phyloP scores from a whole-genome alignment of 805 yeast genomes.

The Blastobotrys attinorum region DNA sequence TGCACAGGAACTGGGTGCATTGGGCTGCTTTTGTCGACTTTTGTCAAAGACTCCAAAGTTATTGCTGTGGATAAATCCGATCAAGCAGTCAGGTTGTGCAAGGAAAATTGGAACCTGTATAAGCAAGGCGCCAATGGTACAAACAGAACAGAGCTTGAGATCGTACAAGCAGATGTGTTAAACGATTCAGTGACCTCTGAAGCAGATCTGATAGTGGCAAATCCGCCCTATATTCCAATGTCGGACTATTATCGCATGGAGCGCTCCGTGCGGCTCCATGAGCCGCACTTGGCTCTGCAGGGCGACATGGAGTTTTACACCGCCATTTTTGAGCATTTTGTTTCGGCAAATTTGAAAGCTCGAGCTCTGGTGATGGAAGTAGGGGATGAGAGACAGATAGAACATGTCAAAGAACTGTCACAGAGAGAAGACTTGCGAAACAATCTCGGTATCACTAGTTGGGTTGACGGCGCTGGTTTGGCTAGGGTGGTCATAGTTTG shows the following conservation, averaged over 20 bases:
- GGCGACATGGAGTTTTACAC: conserved; percentile 70
- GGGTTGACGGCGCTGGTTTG: conserved; percentile 43
- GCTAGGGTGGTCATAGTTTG: conserved; percentile 16
- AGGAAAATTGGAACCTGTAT: conserved; percentile 33
- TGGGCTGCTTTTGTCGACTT: conserved; percentile 42
- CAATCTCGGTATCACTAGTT: conserved; percentile 33
- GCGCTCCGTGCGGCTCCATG: conserved; percentile 58
- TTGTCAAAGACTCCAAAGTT: conserved; percentile 23
- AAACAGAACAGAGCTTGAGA: conserved; percentile 4
- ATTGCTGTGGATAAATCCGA: conserved; percentile 51
- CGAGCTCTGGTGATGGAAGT: conserved; percentile 68
- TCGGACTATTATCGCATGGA: conserved; percentile 40
- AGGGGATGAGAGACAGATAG: conserved; percentile 55
- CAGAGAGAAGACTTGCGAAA: conserved; percentile 36
- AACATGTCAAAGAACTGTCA: conserved; percentile 28
- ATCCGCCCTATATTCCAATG: conserved; percentile 80
- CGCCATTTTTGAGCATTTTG: conserved; percentile 42
- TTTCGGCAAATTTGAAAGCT: conserved; percentile 35
- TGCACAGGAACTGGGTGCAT: conserved; percentile 92
- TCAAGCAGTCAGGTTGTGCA: conserved; percentile 45
- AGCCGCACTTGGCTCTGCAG: conserved; percentile 71
- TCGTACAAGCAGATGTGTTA: conserved; percentile 9
- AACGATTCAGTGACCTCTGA: conserved; percentile 1
- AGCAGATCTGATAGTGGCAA: conserved; percentile 59
- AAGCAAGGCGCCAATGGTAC: not conserved